Base-by-base conservation (phyloP, 768 basidiomycete species). In the Termitomyces heimii region DNA sequence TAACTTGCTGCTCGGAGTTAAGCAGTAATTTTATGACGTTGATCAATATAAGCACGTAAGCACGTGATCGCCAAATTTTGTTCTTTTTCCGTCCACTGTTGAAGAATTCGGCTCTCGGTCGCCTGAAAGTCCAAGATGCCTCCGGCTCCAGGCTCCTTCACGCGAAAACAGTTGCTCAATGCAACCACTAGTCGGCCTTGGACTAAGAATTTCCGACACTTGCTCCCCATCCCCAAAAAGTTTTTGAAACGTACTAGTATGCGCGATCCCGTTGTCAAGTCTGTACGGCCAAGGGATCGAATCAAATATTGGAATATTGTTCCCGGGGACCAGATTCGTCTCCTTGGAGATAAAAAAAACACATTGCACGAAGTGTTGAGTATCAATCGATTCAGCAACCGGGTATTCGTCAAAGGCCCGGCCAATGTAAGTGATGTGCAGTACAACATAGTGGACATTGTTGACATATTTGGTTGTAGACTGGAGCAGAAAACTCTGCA, bases 281-380 rank as follows among this genome's bases (percentile, higher is more conserved):
- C 80, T 40, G 83, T 82, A 45, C 77, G 79, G 13, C 78, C 82
- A 12, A 77, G 78, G 56, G 86, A 91, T 64, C 78, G 92, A 47
- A 88, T 94, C 53, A 88, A 90, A 68, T 83, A 82, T 66, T 94
- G 92, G 92, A 94, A 93, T 66, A 81, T 94, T 59, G 86, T 91
- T 34, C 89, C 92, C 5, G 92, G 92, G 7, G 92, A 94, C 73
- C 81, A 79, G 54, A 82, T 94, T 65, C 81, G 86, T 50, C 60
- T 92, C 55, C 79, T 82, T 7, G 87, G 88, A 26, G 86, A 90
- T 68, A 75, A 76, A 59, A 75, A 76, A 28, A 80, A 77, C 42
- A 78, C 72, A 16, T 64, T 92, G 34, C 82, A 83, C 46, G 86
- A 92, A 66, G 89, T 94, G 35, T 71, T 83, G 58, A 83, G 80